A percentile compares a stretch with the other conserved stretches of the same genome.
These are phyloP conservation scores for Ceratocystis colombiana DNA, from an alignment of 2,329 filamentous ascomycete genomes.

Conservation along the genomic window DNA sequence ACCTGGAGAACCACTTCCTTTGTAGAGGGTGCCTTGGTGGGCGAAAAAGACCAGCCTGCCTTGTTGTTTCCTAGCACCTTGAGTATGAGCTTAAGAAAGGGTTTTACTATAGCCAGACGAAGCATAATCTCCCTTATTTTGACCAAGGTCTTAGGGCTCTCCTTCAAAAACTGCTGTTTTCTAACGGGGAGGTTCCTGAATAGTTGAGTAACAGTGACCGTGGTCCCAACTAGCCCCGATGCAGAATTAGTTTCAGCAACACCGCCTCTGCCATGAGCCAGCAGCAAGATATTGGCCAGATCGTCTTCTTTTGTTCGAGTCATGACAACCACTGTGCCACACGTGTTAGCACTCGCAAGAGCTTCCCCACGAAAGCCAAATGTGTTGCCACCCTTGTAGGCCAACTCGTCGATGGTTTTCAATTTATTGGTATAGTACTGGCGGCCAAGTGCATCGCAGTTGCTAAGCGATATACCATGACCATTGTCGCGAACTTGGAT, in stretches of 20 bases:
- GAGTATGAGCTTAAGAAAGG: constrained; percentile 50
- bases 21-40: constrained; percentile 40
- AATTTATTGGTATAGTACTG: constrained; percentile 68
- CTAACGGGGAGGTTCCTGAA: constrained; percentile 55
- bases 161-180: constrained; percentile 47
- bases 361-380: constrained; percentile 72
- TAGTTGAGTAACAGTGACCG: constrained; percentile 50
- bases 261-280: constrained; percentile 34
- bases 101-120: constrained; percentile 56
- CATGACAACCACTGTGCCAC: constrained; percentile 51
- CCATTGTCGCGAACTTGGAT: constrained; percentile 66
- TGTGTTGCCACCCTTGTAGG: constrained; percentile 44
- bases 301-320: constrained; percentile 54
- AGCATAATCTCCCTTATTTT: constrained; percentile 52
- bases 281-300: constrained; percentile 43
- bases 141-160: constrained; percentile 45
- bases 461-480: constrained; percentile 53
- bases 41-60: constrained; percentile 52
- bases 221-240: constrained; percentile 57
- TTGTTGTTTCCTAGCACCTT: constrained; percentile 47
- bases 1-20: constrained; percentile 52
- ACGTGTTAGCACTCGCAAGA: constrained; percentile 52
- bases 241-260: constrained; percentile 31
- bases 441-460: constrained; percentile 53
- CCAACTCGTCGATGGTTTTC: constrained; percentile 51